Conservation (phyloP, 345 rosid species). For the Corchorus capsularis region DNA sequence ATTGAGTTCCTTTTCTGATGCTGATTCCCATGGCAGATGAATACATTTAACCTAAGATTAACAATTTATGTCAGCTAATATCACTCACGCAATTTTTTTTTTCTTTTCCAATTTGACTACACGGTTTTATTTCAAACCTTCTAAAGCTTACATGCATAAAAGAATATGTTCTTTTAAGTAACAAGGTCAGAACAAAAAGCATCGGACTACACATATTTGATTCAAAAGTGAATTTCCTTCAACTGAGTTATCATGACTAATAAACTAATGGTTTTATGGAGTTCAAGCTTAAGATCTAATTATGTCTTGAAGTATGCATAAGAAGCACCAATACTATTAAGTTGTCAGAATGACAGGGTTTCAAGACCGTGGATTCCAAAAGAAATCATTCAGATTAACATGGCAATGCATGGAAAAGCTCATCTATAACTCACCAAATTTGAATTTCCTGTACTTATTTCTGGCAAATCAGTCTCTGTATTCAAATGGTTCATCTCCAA, state of each 20-base stretch:
- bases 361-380: background rate
- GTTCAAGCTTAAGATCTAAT: background rate
- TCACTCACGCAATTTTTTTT: background rate
- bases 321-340: background rate
- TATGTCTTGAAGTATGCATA: background rate
- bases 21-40: slow-evolving; percentile 86
- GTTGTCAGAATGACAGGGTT: background rate
- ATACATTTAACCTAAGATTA: slow-evolving; percentile 58
- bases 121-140: background rate
- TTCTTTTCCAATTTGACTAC: background rate
- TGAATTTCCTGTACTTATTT: slow-evolving; percentile 30
- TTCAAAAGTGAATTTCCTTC: background rate
- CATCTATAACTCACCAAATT: slow-evolving; percentile 44
- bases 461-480: slow-evolving; percentile 23
- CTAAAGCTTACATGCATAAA: background rate
- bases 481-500: slow-evolving; percentile 53
- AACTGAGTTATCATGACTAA: background rate
- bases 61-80: slow-evolving; percentile 18
- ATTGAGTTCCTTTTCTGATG: slow-evolving; percentile 48
- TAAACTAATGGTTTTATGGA: background rate
- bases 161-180: background rate
- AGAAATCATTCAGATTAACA: background rate
- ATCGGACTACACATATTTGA: background rate
- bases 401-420: slow-evolving; percentile 9
- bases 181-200: background rate